Evolutionary conservation across 768 basidiomycete genomes (phyloP), one percentile per base, ranked within the genome.

Genomic region (Collybia nuda): DNA sequence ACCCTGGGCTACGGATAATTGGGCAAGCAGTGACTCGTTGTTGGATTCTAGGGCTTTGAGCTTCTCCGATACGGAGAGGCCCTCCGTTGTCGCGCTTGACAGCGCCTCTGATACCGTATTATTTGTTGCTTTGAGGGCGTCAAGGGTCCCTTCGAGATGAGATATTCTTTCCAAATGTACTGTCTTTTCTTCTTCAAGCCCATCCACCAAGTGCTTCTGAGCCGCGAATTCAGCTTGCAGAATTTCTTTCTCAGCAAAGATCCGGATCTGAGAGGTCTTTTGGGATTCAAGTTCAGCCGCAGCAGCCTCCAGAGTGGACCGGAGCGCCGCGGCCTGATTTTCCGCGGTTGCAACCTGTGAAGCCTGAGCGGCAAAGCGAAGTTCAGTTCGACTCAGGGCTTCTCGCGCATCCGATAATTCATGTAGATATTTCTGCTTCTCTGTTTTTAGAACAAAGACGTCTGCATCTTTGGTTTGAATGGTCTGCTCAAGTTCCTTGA

Each of bases 401-500:
- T 44, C 45, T n/a, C 50, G 59, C 43, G 60, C 44, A 42, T 42
- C 44, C 21, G 53, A 44, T 32, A 65, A 18, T 18, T 58, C 47
- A 15, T 23, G 45, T 9, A 44, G 18, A 47, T 45, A 28, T 36
- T 57, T 52, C 44, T 53, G 50, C 42, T 45, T 48, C 28, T 59
- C 56, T 41, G 23, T 40, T 44, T 43, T 54, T 24, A 55, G 36
- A n/a, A 42, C 43, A 22, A 41, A 37, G 35, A 62, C 37, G 1
- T 40, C 41, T 6, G 37, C 37, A 18, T 59, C 46, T 22, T 58
- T 53, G 44, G 62, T 60, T 24, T 48, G 47, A 40, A 65, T 19
- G 18, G 54, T 40, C 36, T 41, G 48, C 40, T 61, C 48, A 18
- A 53, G 32, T 24, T 56, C 49, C 7, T 44, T 46, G 23, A 53